Base-by-base conservation (phyloP, 1,284 basidiomycete species). In the Cerrena zonata region DNA sequence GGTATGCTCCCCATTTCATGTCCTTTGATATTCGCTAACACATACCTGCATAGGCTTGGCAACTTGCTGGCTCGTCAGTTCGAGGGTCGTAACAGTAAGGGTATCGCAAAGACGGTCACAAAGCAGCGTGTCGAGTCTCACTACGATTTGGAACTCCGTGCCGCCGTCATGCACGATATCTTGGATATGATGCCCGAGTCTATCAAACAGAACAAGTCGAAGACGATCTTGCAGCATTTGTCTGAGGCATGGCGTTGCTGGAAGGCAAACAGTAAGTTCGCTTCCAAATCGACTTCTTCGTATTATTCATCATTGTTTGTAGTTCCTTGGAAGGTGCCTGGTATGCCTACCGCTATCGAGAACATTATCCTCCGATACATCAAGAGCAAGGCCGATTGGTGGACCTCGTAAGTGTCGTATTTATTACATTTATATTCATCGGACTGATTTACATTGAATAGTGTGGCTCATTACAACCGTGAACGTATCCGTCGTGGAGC, bases 381-480 rank as follows among this genome's bases (percentile, higher is more conserved):
- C 80, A 99, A 99, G 80, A 90, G 86, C 70, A 99, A 99, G 77
- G 90, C 93, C 10, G 96, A 99, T 67, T 97, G 94, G 94, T 99
- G 94, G 94, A 91, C 89, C 58, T 96, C 91, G n/a, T n/a, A 70
- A 91, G 79, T 55, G 89, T 84, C 2, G 30, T 25, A 24, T 44
- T 21, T 49, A 25, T 26, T 50, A n/a, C 15, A 21, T 49, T 24
- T 25, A 44, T 5, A 23, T n/a, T 36, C 37, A 15, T 40, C 13
- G 5, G 11, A 5, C 27, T 38, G 5, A 48, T 19, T 38, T 30
- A 39, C 2, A 50, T 38, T 48, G 84, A 82, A n/a, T n/a, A n/a
- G n/a, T 10, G 91, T 94, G 53, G 91, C 91, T 13, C 91, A 94
- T 64, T 93, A 94, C 68, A 93, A 94, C 61, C 91, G 94, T 53